Evolutionary conservation across 2,329 filamentous ascomycete species (phyloP), one percentile per base, ranked within the genome.

Genomic region (Helotiales sp.): DNA sequence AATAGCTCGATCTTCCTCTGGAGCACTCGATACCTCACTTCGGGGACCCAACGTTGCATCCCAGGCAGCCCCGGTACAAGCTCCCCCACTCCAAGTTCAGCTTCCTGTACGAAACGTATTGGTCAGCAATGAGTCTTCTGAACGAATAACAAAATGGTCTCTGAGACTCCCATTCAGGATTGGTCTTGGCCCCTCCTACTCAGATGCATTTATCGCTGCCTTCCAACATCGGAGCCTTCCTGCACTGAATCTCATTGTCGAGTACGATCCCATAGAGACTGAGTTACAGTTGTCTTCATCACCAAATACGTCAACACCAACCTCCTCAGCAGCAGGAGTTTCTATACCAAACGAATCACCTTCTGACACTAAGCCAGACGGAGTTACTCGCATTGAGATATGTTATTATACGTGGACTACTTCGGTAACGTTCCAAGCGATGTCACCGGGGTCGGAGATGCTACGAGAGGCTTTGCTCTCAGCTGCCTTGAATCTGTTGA

Each of bases 391-490:
- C 5, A 58, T 63, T 15, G 55, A 58, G 46, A 55, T 63, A 24
- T 60, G 58, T 25, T 60, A 48, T 29, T 50, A 40, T 12, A 55
- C 54, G 34, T 63, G 60, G 60, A 57, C 47, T 10, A 60, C 55
- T 6, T 27, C 36, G 27, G 40, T 60, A 7, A 46, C 58, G n/a
- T 57, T 60, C 38, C 48, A 60, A 47, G 46, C 57, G 1, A 56
- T 54, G 50, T 60, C 54, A 9, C 24, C 38, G 1, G 55, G 56
- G 15, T 38, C 42, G 12, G 52, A 63, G 19, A 57, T 63, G 50
- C 24, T 63, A 50, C 58, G 53, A 56, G 58, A 63, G 19, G 60
- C 60, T 5, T 46, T 63, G 6, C 27, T 63, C 6, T 49, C 58
- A 19, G 40, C 54, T 25, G 54, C 58, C 12, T 29, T 63, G 46